phyloP scores from a whole-genome alignment of 2,329 filamentous ascomycete species.

The Dactylella cylindrospora region DNA sequence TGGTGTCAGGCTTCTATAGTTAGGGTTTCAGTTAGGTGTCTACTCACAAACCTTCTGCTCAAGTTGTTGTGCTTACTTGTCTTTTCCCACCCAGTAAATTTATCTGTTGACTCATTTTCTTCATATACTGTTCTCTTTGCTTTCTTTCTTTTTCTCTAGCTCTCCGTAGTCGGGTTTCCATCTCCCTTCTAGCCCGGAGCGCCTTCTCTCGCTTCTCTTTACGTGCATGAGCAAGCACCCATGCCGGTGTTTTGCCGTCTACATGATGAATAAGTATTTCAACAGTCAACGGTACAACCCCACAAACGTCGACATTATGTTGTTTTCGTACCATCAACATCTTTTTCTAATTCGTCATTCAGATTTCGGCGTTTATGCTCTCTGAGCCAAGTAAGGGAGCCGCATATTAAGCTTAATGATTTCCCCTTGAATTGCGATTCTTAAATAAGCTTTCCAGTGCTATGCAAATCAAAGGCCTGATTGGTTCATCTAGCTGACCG shows the following conservation, averaged over 20 bases:
- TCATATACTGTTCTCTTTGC: slow-evolving; percentile 56
- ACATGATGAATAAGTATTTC: no score
- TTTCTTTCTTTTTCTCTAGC: slow-evolving; percentile 66
- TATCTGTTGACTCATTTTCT: slow-evolving; percentile 36
- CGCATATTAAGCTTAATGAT: slow-evolving; percentile 87
- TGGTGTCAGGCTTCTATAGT: slow-evolving; percentile 49
- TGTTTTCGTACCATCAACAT: slow-evolving; percentile 28
- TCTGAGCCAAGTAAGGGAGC: slow-evolving; percentile 85
- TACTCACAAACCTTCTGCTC: slow-evolving; percentile 49
- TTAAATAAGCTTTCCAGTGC: not conserved
- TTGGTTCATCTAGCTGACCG: slow-evolving; percentile 46
- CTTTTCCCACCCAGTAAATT: slow-evolving; percentile 27
- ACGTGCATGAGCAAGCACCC: slow-evolving; percentile 78
- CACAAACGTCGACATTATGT: no score
- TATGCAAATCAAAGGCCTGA: not conserved
- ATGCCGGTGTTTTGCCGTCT: slow-evolving; percentile 72
- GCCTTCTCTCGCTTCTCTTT: slow-evolving; percentile 69
- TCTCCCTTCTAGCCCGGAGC: slow-evolving; percentile 66
- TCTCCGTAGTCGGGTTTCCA: slow-evolving; percentile 70
- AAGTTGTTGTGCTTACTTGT: slow-evolving; percentile 54
- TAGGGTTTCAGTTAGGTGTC: slow-evolving; percentile 27
- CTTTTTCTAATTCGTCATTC: slow-evolving; percentile 15
- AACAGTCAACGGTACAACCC: no score
- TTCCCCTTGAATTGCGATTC: slow-evolving; percentile 63
- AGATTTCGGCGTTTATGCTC: slow-evolving; percentile 62